Conservation (phyloP, 257 asterid species). For the Gentiana straminea region DNA sequence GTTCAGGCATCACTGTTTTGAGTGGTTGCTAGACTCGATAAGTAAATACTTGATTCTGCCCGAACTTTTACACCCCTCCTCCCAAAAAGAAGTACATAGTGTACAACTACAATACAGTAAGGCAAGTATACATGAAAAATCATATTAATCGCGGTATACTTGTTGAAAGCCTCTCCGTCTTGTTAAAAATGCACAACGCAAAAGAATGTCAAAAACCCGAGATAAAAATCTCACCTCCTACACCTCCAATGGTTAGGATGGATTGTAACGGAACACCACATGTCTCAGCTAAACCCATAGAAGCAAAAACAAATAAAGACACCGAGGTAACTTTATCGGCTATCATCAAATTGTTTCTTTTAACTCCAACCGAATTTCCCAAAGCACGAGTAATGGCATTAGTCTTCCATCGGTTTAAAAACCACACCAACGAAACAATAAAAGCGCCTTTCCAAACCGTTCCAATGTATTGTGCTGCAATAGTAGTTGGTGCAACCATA, state of each 20-base stretch:
- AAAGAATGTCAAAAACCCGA: background rate
- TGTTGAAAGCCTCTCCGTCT: background rate
- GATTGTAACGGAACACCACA: constrained; percentile 95
- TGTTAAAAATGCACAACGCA: background rate
- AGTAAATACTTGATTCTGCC: too few species aligned
- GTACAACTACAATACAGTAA: too few species aligned
- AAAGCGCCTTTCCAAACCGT: constrained; percentile 78
- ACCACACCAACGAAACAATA: constrained; percentile 75
- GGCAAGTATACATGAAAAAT: too few species aligned
- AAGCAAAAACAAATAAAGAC: constrained; percentile 65
- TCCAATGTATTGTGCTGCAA: constrained; percentile 43
- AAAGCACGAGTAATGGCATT: constrained; percentile 59
- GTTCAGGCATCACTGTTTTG: too few species aligned
- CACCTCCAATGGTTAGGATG: constrained; percentile 86
- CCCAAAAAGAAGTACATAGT: too few species aligned
- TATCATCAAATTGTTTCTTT: constrained; percentile 52
- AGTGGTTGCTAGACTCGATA: too few species aligned
- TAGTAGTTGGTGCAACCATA: constrained; percentile 72
- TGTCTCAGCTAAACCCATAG: constrained; percentile 85
- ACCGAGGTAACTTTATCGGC: constrained; percentile 66
- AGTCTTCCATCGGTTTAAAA: constrained; percentile 79
- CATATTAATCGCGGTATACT: too few species aligned
- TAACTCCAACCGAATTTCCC: constrained; percentile 34
- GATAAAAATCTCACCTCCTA: constrained; percentile 58
- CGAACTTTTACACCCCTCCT: too few species aligned